These are phyloP conservation scores for Penicillium alfredii DNA, from an alignment of 495 filamentous ascomycete genomes.

Conservation along the genomic window DNA sequence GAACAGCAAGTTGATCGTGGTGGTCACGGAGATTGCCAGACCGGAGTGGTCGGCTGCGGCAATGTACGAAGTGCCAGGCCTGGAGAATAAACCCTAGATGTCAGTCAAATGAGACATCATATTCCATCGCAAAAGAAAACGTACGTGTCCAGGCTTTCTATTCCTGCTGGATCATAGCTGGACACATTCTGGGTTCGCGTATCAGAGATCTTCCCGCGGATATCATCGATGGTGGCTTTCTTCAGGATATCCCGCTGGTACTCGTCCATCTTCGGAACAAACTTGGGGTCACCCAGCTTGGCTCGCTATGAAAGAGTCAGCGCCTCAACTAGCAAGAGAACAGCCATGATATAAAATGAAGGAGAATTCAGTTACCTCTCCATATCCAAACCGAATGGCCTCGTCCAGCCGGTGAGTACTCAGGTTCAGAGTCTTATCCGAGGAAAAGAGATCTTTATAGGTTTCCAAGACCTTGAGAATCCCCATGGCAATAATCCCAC, in stretches of 20 bases:
- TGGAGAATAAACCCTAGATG: conserved; percentile 8
- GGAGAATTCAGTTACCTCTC: conserved; percentile 48
- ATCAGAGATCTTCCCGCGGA: conserved; percentile 66
- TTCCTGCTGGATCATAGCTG: conserved; percentile 61
- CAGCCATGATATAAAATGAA: background rate
- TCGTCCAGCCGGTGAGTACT: conserved; percentile 80
- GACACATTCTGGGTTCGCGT: conserved; percentile 57
- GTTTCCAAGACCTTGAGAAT: conserved; percentile 74
- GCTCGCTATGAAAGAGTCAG: conserved; percentile 38
- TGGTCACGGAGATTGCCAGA: conserved; percentile 66
- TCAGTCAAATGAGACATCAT: conserved; percentile 1
- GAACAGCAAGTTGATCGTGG: conserved; percentile 82
- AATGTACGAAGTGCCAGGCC: conserved; percentile 70
- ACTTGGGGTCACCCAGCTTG: conserved; percentile 73
- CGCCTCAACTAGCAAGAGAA: background rate
- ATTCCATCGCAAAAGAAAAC: conserved; percentile 6
- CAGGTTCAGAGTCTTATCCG: conserved; percentile 44
- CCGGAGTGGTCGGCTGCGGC: conserved; percentile 63
- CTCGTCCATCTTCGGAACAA: conserved; percentile 54
- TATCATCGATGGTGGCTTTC: conserved; percentile 45
- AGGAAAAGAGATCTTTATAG: conserved; percentile 53
- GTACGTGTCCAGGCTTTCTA: conserved; percentile 57
- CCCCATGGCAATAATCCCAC: conserved; percentile 64
- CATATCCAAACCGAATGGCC: conserved; percentile 83
- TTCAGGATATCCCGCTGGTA: conserved; percentile 65